Base-by-base conservation (phyloP, 495 filamentous ascomycete species). In the Hypoxylon crocopeplum region DNA sequence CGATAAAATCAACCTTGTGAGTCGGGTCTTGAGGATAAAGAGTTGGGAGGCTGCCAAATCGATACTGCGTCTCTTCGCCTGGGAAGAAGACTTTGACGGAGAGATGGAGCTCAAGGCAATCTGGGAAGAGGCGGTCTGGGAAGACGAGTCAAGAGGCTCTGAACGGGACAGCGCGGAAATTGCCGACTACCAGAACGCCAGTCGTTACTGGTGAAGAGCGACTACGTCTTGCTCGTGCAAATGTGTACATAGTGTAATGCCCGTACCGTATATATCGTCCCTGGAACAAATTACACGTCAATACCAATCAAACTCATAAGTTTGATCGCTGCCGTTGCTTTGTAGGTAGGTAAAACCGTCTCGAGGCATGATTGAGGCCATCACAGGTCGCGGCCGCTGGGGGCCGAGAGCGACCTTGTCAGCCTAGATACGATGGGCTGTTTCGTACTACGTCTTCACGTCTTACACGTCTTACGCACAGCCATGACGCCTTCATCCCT, bases 101-200 rank as follows among this genome's bases (percentile, higher is more conserved):
- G 66, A 72, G 50, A 59, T 64, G 27, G 70, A 69, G 37, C 44
- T 71, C 27, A 51, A 56, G 30, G 58, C 39, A 34, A 38, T 70
- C 12, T 72, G 66, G 63, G 67, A 72, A 41, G 59, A 65, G 21
- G 67, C 69, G 16, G 56, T 67, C 30, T 68, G 58, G 67, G 49
- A 50, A 44, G 58, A 57, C 33, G 59, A 58, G 16, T 51, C 50
- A 32, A 53, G 6, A 29, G 17, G 50, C 25, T 39, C 20, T 29
- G 48, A 52, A 33, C 33, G 48, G 49, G 10, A 50, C 25, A 40
- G 54, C 15, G 48, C 19, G 38, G 44, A 48, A 40, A 40, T 40
- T n/a, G 54, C 45, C 33, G 61, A 55, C 5, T 45, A 49, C 37
- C 46, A 55, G n/a, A 45, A 24, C 25, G 45, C 30, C 22, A 39